Conservation (phyloP, 176 grass and related monocot genomes). For the Secale cereale region DNA sequence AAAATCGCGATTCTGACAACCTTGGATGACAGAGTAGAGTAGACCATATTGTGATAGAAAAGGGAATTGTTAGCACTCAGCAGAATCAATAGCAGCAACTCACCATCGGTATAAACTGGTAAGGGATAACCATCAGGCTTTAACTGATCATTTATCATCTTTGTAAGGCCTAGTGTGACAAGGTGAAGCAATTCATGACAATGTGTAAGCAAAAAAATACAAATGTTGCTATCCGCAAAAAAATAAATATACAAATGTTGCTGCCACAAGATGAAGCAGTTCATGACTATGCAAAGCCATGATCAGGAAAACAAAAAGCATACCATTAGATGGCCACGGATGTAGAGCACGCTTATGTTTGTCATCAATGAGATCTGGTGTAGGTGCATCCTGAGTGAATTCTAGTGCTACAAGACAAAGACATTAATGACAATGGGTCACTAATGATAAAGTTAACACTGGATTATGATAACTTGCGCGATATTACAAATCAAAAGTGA, state of each 20-base stretch:
- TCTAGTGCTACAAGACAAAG: not conserved
- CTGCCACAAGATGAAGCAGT: not conserved
- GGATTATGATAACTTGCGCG: not conserved
- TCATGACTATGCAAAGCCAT: not conserved
- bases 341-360: not conserved
- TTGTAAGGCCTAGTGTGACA: not conserved
- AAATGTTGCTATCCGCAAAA: not conserved
- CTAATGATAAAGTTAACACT: not conserved
- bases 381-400: not conserved
- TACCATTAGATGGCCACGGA: not conserved
- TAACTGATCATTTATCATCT: not conserved
- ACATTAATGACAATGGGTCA: not conserved
- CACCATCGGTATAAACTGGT: not conserved
- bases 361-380: not conserved
- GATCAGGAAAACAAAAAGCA: not conserved
- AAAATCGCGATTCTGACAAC: no score
- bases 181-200: not conserved
- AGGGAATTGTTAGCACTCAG: not conserved
- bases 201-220: not conserved
- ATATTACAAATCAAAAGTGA: not conserved
- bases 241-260: not conserved
- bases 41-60: not conserved
- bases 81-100: not conserved
- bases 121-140: not conserved
- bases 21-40: not conserved